Percentiles rank a stretch among this genome's conserved stretches.
Conservation (phyloP, 305 asterid genomes). For the Ilex paraguariensis region DNA sequence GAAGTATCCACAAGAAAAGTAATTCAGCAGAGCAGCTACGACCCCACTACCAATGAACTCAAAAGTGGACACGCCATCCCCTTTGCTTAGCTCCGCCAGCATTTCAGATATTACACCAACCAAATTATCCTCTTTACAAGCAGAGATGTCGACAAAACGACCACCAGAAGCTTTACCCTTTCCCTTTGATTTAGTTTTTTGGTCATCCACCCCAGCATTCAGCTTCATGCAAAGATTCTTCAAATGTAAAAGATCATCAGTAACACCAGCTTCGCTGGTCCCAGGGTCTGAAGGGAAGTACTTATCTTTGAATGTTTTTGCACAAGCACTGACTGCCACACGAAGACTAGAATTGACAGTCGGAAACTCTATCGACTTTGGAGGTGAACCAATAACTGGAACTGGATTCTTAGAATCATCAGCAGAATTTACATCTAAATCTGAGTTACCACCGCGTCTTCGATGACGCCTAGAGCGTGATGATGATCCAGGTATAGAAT, state of each 20-base stretch:
- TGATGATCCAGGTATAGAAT: constrained; percentile 66
- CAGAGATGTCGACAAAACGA: constrained; percentile 45
- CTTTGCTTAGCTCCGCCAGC: constrained; percentile 83
- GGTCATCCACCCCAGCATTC: constrained; percentile 56
- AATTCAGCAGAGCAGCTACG: constrained; percentile 77
- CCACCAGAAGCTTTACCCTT: constrained; percentile 66
- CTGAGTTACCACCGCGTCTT: constrained; percentile 55
- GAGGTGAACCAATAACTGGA: constrained; percentile 45
- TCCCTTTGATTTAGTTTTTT: constrained; percentile 68
- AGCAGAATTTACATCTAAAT: constrained; percentile 49
- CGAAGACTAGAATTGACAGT: constrained; percentile 58
- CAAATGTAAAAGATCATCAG: constrained; percentile 82
- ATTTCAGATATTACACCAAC: constrained; percentile 70
- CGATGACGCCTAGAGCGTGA: constrained; percentile 85
- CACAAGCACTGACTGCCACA: constrained; percentile 66
- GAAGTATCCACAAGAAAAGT: constrained; percentile 85
- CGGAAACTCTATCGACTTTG: constrained; percentile 52
- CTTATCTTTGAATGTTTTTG: constrained; percentile 87
- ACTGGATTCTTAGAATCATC: constrained; percentile 52
- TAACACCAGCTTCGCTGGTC: constrained; percentile 57
- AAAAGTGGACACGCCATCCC: constrained; percentile 93
- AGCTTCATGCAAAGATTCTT: constrained; percentile 84
- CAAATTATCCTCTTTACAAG: constrained; percentile 63
- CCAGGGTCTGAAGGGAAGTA: constrained; percentile 75
- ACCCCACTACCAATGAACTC: constrained; percentile 98